phyloP scores from a whole-genome alignment of 139 green algal genomes.

The Coelastrella sp. region DNA sequence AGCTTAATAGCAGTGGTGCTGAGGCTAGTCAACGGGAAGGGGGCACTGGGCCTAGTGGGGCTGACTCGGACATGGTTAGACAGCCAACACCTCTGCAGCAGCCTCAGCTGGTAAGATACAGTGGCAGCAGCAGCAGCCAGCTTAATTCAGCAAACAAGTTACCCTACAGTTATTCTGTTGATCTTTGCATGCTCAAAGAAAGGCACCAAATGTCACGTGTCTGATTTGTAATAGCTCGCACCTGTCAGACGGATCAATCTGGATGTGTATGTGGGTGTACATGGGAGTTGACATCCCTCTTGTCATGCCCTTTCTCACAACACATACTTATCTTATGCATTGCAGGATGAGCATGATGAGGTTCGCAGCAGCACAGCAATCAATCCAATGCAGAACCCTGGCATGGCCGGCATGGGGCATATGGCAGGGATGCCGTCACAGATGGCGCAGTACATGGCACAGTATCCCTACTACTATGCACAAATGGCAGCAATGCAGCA shows the following conservation, averaged over 20 bases:
- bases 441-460: constrained; percentile 31
- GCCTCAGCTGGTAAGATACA: neutral
- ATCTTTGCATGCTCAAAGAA: too few species aligned
- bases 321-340: neutral
- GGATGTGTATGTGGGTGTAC: too few species aligned
- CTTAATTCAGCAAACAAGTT: neutral
- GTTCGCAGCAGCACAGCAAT: constrained; percentile 8
- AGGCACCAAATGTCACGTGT: too few species aligned
- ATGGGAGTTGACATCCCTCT: too few species aligned
- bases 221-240: neutral
- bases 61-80: neutral
- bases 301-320: too few species aligned
- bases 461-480: constrained; percentile 24
- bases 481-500: constrained; percentile 35
- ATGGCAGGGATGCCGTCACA: constrained; percentile 27
- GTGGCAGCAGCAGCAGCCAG: neutral
- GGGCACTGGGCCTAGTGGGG: neutral
- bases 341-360: constrained; percentile 35
- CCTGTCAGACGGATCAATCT: too few species aligned
- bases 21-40: constrained; percentile 3
- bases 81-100: constrained; percentile 19
- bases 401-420: neutral
- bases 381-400: constrained; percentile 8
- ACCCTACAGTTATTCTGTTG: neutral
- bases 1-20: constrained; percentile 14